phyloP scores from a whole-genome alignment of 1,139 yeast genomes.

The Kodamaea suecica region DNA sequence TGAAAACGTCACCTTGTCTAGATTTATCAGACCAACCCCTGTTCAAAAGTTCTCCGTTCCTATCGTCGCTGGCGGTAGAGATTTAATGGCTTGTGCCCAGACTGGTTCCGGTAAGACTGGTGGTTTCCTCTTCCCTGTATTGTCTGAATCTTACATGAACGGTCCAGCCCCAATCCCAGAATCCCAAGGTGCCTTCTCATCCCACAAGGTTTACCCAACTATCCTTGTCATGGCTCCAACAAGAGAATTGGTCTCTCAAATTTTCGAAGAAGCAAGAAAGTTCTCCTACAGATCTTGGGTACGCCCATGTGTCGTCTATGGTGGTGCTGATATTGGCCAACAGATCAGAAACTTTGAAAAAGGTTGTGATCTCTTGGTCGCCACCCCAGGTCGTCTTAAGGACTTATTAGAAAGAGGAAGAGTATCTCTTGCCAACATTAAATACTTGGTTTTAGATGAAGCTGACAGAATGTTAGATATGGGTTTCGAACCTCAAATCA shows the following conservation, averaged over 20 bases:
- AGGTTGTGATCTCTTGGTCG: conserved; percentile 94
- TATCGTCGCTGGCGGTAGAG: conserved; percentile 92
- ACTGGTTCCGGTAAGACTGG: conserved; percentile 99
- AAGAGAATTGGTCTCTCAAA: conserved; percentile 96
- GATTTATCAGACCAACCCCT: conserved; percentile 96
- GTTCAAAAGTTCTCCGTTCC: conserved; percentile 99
- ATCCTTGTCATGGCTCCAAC: conserved; percentile 97
- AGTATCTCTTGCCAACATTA: conserved; percentile 84
- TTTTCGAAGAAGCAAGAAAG: conserved; percentile 92
- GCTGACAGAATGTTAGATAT: conserved; percentile 99
- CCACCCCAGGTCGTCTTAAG: conserved; percentile 98
- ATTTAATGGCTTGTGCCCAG: conserved; percentile 99
- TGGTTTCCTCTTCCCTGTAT: conserved; percentile 97
- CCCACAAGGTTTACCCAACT: conserved; percentile 87
- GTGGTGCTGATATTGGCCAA: conserved; percentile 91
- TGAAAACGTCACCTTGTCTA: conserved; percentile 81
- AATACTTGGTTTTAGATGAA: conserved; percentile 93
- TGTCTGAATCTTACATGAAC: conserved; percentile 81
- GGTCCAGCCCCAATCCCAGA: conserved; percentile 79
- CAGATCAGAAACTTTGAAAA: conserved; percentile 88
- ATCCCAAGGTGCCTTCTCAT: conserved; percentile 53
- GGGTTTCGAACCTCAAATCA: conserved; percentile 99
- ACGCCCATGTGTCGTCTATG: conserved; percentile 92
- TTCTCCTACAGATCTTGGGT: conserved; percentile 99
- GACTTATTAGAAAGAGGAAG: conserved; percentile 94